phyloP scores from a whole-genome alignment of 2,329 filamentous ascomycete genomes.

The Trichoderma sp. region DNA sequence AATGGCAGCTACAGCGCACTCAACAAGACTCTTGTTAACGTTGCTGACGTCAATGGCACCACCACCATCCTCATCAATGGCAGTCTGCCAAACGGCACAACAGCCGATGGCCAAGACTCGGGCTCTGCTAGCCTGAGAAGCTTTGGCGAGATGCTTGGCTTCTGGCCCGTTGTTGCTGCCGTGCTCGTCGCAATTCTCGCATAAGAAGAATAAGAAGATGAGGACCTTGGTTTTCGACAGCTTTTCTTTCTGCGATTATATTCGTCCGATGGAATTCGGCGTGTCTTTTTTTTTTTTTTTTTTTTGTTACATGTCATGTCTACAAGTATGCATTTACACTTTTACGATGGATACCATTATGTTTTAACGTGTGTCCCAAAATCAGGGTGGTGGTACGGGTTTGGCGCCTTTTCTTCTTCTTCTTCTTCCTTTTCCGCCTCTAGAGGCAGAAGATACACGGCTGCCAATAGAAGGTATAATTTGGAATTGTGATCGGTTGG shows the following conservation, averaged over 20 bases:
- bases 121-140: slow-evolving; percentile 33
- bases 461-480: background rate
- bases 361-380: background rate
- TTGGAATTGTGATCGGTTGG: background rate
- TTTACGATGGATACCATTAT: slow-evolving; percentile 11
- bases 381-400: background rate
- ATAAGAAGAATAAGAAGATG: slow-evolving; percentile 35
- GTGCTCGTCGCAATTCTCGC: slow-evolving; percentile 43
- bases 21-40: slow-evolving; percentile 59
- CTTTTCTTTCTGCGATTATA: background rate
- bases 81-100: slow-evolving; percentile 67
- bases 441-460: background rate
- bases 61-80: slow-evolving; percentile 69
- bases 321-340: background rate
- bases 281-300: background rate
- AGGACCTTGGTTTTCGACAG: background rate
- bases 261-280: background rate
- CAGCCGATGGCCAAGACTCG: slow-evolving; percentile 35
- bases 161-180: slow-evolving; percentile 48
- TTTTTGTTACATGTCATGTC: background rate
- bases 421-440: background rate
- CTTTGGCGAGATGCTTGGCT: slow-evolving; percentile 41
- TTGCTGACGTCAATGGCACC: slow-evolving; percentile 44
- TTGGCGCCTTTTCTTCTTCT: background rate
- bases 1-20: slow-evolving; percentile 58